Evolutionary conservation across 2,329 filamentous ascomycete genomes (phyloP).

Genomic region (Mariannaea elegans): DNA sequence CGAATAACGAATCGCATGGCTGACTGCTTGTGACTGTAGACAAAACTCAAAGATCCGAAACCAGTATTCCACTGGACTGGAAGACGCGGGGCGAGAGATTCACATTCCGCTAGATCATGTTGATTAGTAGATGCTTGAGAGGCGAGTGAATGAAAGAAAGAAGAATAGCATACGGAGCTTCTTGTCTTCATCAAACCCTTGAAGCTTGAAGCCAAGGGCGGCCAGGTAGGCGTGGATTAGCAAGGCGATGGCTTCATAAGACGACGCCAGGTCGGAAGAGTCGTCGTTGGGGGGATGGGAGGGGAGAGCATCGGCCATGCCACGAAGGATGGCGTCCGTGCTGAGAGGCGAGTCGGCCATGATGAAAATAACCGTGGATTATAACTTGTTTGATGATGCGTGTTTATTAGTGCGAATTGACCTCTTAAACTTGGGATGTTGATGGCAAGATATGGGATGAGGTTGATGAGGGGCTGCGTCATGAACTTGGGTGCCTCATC

Average conservation of each 20-base stretch:
- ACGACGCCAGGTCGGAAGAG: slow-evolving; percentile 71
- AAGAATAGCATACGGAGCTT: slow-evolving; percentile 64
- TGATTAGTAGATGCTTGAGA: slow-evolving; percentile 15
- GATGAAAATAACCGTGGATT: not conserved
- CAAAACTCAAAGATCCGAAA: slow-evolving; percentile 77
- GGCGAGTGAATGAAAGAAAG: not conserved
- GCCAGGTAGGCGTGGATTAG: slow-evolving; percentile 85
- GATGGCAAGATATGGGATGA: not conserved
- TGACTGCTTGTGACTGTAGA: slow-evolving; percentile 87
- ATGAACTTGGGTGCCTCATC: slow-evolving; percentile 39
- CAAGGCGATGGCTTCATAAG: slow-evolving; percentile 85
- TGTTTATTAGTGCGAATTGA: slow-evolving; percentile 2
- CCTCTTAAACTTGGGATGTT: not conserved
- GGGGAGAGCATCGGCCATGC: slow-evolving; percentile 69
- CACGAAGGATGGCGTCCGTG: slow-evolving; percentile 55
- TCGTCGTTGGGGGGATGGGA: slow-evolving; percentile 61
- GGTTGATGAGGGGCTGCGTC: slow-evolving; percentile 29
- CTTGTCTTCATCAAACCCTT: slow-evolving; percentile 87
- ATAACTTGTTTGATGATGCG: not conserved
- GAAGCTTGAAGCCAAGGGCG: slow-evolving; percentile 80
- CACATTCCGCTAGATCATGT: slow-evolving; percentile 53
- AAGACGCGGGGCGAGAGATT: slow-evolving; percentile 68
- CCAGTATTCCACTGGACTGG: slow-evolving; percentile 83
- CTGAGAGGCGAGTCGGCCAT: slow-evolving; percentile 42
- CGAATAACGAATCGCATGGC: slow-evolving; percentile 86